Base-by-base conservation (phyloP, 306 rosid species). In the Ormosia semicastrata region DNA sequence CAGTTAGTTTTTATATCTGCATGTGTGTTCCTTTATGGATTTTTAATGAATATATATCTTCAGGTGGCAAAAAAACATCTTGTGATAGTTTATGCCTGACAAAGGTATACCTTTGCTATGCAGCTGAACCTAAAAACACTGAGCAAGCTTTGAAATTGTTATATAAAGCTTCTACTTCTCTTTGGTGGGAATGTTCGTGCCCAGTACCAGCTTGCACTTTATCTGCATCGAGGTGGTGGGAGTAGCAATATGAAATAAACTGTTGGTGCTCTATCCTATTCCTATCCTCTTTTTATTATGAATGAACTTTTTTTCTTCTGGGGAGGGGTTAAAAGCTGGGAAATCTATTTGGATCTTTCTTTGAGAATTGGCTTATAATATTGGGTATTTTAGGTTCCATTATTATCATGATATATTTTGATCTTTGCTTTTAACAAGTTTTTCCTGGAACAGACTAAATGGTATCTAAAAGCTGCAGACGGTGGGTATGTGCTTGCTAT, bases 201-300 rank as follows among this genome's bases (percentile, higher is more conserved):
- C n/a, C n/a, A n/a, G 97, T 47, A 82, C 87, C 98, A 92, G 74
- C 95, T 94, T 34, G 98, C 94, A 6, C 90, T 92, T 76, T 91
- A 93, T 84, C 88, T 94, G 60, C 97, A 90, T 78, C 94, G 89
- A n/a, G 91, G 90, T 53, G 85, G 82, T 3, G 97, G 88, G 71
- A 77, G 59, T 9, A 78, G 65, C 41, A 87, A 86, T 54, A 81
- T 85, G 60, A 85, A 88, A 79, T 91, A 91, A 72, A 97, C 95
- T 30, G 97, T 94, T 89, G 24, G 94, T 77, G 73, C 71, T 84
- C 84, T 72, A 66, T 86, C 67, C 33, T 63, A 63, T 75, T 87
- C 30, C 52, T 49, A 18, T 86, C 70, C 64, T 49, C 34, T 79
- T 73, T 11, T 63, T 33, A 24, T 63, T 63, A 34, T 49, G 60